Base-by-base conservation (phyloP, 495 filamentous ascomycete genomes). In the Penicillium malachiteum region DNA sequence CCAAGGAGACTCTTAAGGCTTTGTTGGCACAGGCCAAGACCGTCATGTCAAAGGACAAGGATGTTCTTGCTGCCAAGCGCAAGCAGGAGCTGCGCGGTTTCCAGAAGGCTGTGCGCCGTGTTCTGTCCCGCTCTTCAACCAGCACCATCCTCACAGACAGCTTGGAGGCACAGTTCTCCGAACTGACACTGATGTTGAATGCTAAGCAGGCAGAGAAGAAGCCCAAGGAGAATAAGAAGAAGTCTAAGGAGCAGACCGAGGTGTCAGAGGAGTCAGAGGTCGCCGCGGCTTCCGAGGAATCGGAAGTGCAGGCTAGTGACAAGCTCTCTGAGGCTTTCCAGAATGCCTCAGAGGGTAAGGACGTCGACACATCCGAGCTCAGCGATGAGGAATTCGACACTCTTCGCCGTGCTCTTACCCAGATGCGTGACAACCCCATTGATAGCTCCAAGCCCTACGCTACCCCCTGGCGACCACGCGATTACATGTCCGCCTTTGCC, bases 381-480 rank as follows among this genome's bases (percentile, higher is more conserved):
- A 69, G 65, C 30, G 64, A 73, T 6, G 57, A 66, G 13, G 77
- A 81, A 35, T 65, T 76, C 56, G 62, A 71, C 7, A 71, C 71
- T 14, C 72, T 80, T 50, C 69, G 69, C 48, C 67, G 68, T 18
- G 82, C 82, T 26, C 75, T 89, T 30, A 63, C 69, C 16, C 73
- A 81, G 57, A 78, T 81, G 67, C 76, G 78, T 40, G 85, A 88
- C 56, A 94, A 96, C 75, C 86, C 89, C 1, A 70, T 84, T 52
- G 91, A 96, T 71, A 63, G 73, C 37, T 77, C 71, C 47, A 95
- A 95, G 75, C 88, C 94, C 12, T 98, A 98, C 72, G 78, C 80
- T 14, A 96, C 93, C 13, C 94, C 94, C 16, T 98, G 94, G 94
- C 69, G 76, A 31, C 94, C 94, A n/a, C 78, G 92, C 39, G 79